phyloP scores from a whole-genome alignment of 2,329 filamentous ascomycete genomes.

The Lasiodiplodia theobromae region DNA sequence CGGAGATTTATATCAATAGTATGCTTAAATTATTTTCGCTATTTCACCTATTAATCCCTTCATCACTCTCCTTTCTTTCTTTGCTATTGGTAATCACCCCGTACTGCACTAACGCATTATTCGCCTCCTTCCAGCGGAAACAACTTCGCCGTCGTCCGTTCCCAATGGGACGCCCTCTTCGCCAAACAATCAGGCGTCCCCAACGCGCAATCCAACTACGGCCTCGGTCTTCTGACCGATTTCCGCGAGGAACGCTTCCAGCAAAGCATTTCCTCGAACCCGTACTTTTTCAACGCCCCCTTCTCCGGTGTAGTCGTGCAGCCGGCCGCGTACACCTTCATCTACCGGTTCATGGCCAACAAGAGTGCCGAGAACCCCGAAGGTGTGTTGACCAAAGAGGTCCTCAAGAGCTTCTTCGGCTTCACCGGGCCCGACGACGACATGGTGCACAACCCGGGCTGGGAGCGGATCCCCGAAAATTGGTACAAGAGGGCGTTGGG shows the following conservation, averaged over 20 bases:
- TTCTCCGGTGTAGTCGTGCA: conserved; percentile 32
- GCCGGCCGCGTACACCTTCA: conserved; percentile 40
- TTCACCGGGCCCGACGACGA: conserved; percentile 9
- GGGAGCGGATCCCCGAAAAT: conserved; percentile 27
- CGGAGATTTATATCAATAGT: conserved; percentile 18
- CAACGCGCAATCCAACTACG: conserved; percentile 18
- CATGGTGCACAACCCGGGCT: conserved; percentile 2
- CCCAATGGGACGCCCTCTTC: conserved; percentile 19
- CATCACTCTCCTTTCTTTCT: background rate
- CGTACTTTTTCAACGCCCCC: conserved; percentile 20
- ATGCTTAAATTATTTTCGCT: background rate
- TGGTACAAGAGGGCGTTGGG: conserved; percentile 20
- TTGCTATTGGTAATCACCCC: background rate
- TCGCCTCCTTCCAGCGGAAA: background rate
- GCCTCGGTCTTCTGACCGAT: conserved; percentile 12
- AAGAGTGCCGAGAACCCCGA: conserved; percentile 40
- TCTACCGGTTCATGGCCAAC: conserved; percentile 42
- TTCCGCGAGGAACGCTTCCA: conserved; percentile 22
- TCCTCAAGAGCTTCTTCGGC: conserved; percentile 26
- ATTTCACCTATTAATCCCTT: background rate
- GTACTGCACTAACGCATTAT: background rate
- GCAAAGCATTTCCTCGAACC: conserved; percentile 10
- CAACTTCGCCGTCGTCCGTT: conserved; percentile 4
- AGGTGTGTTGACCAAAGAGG: conserved; percentile 35
- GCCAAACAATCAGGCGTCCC: conserved; percentile 11